A percentile compares a stretch with the other conserved stretches of the same genome.
phyloP scores from a whole-genome alignment of 192 early-diverging fungal genomes.

The Endogone sp. region DNA sequence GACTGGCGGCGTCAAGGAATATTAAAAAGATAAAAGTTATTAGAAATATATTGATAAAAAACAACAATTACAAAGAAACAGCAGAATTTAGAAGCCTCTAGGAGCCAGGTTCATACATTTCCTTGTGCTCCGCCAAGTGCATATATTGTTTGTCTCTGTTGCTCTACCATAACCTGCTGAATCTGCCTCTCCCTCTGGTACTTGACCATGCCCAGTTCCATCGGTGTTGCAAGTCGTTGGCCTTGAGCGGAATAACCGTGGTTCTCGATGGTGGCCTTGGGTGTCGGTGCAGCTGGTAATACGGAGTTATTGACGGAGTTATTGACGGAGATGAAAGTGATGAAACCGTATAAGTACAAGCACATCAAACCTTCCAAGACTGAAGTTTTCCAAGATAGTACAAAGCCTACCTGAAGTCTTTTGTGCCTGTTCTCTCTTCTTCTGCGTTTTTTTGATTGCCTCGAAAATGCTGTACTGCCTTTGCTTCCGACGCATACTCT shows the following conservation, averaged over 20 bases:
- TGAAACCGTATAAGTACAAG: neutral
- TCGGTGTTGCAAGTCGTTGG: conserved; percentile 36
- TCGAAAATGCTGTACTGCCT: conserved; percentile 55
- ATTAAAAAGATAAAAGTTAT: neutral
- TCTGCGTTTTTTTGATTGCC: conserved; percentile 54
- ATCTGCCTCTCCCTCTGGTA: conserved; percentile 45
- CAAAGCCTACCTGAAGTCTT: conserved; percentile 24
- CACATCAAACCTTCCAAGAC: too few species aligned
- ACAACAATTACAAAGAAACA: conserved; percentile 1
- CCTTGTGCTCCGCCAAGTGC: conserved; percentile 33
- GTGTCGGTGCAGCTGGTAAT: conserved; percentile 30
- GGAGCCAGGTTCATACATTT: too few species aligned
- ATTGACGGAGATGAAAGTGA: neutral
- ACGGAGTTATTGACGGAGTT: neutral
- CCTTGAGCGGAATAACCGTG: conserved; percentile 23
- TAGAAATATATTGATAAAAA: conserved; percentile 1
- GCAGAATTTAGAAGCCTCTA: too few species aligned
- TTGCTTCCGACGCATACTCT: conserved; percentile 21
- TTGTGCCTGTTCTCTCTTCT: conserved; percentile 49
- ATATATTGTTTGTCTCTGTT: conserved; percentile 41
- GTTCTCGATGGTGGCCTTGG: conserved; percentile 36
- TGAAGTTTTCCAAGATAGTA: too few species aligned
- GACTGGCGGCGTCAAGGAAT: neutral
- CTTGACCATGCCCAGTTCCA: conserved; percentile 51
- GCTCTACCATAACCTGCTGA: conserved; percentile 42